Conservation (phyloP, 2,329 filamentous ascomycete genomes). For the Verticillium zaregamsianum region DNA sequence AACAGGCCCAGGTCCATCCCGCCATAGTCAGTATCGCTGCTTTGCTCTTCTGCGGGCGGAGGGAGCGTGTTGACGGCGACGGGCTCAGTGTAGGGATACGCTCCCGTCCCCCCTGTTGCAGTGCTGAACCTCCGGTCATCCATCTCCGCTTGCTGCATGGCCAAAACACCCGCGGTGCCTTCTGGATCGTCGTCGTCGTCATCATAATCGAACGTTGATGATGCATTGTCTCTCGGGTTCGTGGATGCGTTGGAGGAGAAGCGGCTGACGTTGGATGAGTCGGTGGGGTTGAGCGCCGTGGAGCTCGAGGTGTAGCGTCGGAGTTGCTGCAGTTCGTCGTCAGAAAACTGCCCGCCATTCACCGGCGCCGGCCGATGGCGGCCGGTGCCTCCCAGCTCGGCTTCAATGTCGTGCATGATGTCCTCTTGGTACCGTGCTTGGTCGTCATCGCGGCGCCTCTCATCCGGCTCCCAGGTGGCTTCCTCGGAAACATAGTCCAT, state of each 20-base stretch:
- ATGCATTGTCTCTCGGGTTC: slow-evolving; percentile 30
- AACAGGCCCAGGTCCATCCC: slow-evolving; percentile 70
- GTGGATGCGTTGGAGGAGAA: slow-evolving; percentile 37
- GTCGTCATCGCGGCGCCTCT: slow-evolving; percentile 32
- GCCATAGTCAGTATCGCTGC: slow-evolving; percentile 70
- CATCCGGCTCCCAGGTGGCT: slow-evolving; percentile 32
- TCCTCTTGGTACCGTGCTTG: slow-evolving; percentile 36
- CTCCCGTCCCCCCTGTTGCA: slow-evolving; percentile 12
- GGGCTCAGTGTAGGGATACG: slow-evolving; percentile 44
- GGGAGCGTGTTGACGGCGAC: slow-evolving; percentile 30
- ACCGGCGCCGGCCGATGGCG: slow-evolving; percentile 35
- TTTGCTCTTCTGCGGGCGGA: slow-evolving; percentile 47
- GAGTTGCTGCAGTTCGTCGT: slow-evolving; percentile 41
- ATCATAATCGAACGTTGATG: slow-evolving; percentile 33
- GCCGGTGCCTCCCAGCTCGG: slow-evolving; percentile 39
- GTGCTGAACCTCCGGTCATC: slow-evolving; percentile 60
- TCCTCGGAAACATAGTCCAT: slow-evolving; percentile 40
- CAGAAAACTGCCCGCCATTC: slow-evolving; percentile 39
- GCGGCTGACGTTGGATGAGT: slow-evolving; percentile 30
- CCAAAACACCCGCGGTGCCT: slow-evolving; percentile 76
- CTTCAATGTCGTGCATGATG: slow-evolving; percentile 56
- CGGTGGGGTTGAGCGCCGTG: slow-evolving; percentile 32
- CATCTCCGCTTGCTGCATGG: slow-evolving; percentile 79
- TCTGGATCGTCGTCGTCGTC: slow-evolving; percentile 84
- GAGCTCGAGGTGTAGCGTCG: slow-evolving; percentile 45